Conservation (phyloP, 148 eudicot species). For the Rhododendron mucronatum region DNA sequence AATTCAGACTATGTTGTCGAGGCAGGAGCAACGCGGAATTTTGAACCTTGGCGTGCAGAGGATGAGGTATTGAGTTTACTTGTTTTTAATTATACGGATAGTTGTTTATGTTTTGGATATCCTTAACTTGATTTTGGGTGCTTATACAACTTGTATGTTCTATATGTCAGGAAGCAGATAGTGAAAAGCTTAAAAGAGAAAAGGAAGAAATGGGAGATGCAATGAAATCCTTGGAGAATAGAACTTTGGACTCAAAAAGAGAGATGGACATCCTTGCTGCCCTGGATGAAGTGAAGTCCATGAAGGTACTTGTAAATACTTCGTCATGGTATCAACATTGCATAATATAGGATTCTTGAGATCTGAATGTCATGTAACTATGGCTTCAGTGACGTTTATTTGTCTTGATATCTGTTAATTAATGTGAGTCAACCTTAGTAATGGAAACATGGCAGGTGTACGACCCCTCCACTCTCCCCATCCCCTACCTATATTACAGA, state of each 20-base stretch:
- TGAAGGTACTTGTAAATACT: conserved; percentile 50
- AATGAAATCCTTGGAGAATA: conserved; percentile 93
- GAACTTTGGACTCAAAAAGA: conserved; percentile 80
- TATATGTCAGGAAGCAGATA: conserved; percentile 44
- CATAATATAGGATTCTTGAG: too few species aligned
- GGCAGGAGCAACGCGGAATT: conserved; percentile 79
- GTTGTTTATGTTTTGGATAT: not conserved
- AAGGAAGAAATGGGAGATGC: conserved; percentile 97
- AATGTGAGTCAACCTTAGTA: not conserved
- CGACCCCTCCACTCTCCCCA: not conserved
- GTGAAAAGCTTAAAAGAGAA: conserved; percentile 62
- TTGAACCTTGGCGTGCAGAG: conserved; percentile 88
- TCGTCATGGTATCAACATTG: not conserved
- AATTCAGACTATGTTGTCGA: conserved; percentile 88
- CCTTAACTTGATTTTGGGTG: not conserved
- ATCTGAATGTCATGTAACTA: not conserved
- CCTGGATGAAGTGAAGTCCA: conserved; percentile 91
- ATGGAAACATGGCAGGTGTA: not conserved
- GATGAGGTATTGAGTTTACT: conserved; percentile 57
- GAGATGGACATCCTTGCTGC: conserved; percentile 97
- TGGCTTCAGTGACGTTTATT: not conserved
- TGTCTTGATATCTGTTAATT: not conserved
- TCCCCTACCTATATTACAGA: not conserved
- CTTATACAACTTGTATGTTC: not conserved
- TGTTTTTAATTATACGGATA: not conserved